A percentile compares a stretch with the other conserved stretches of the same genome.
These are phyloP conservation scores for Primulina huaijiensis DNA, from an alignment of 257 asterid species.

Conservation along the genomic window DNA sequence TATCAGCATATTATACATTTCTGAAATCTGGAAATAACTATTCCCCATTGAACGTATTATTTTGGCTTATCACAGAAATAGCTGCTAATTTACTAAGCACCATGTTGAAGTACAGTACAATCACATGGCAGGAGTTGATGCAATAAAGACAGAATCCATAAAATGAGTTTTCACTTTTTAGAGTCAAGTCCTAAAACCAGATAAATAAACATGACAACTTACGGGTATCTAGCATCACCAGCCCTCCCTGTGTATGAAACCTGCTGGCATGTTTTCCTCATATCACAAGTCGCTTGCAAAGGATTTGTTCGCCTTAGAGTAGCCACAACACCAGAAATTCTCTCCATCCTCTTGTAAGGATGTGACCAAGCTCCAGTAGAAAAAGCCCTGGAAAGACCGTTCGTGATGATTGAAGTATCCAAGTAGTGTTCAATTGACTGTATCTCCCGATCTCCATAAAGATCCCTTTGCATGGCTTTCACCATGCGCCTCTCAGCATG, in stretches of 20 bases:
- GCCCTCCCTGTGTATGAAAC: constrained; percentile 88
- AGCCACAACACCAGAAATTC: constrained; percentile 90
- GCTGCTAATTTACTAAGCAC: not conserved
- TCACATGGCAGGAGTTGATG: not conserved
- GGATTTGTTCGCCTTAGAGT: constrained; percentile 88
- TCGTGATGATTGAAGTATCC: constrained; percentile 80
- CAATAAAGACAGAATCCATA: not conserved
- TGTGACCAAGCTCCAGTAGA: constrained; percentile 95
- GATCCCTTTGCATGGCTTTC: constrained; percentile 79
- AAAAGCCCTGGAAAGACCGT: constrained; percentile 95
- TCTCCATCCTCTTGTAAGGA: constrained; percentile 80
- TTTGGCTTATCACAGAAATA: no score
- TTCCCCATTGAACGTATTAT: no score
- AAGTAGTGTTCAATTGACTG: constrained; percentile 55
- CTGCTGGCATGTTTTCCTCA: constrained; percentile 94
- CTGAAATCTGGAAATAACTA: not conserved
- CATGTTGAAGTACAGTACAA: not conserved
- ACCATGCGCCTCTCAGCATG: constrained; percentile 80
- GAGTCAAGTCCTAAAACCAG: constrained; percentile 20
- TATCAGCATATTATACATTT: not conserved
- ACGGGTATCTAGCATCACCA: constrained; percentile 98
- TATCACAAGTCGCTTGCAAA: constrained; percentile 71
- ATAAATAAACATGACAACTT: constrained; percentile 30
- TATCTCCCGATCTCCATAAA: constrained; percentile 57
- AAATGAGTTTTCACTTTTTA: not conserved